A percentile compares a stretch with the other conserved stretches of the same genome.
Evolutionary conservation across 805 yeast species (phyloP).

Genomic region (Tetrapisispora namnaoensis): DNA sequence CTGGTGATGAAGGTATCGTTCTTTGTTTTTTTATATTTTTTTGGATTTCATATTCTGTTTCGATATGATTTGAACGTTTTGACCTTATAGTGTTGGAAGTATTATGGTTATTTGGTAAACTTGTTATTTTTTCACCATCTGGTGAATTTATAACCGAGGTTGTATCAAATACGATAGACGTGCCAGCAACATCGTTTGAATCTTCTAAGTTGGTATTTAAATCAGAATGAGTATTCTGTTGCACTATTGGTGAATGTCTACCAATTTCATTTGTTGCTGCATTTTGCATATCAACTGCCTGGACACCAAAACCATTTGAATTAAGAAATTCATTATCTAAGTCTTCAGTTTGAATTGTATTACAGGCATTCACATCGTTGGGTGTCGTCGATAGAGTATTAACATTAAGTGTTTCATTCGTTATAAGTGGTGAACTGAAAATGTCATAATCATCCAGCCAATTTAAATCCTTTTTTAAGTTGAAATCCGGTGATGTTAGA

Average conservation of each 20-base stretch:
- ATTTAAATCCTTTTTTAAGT: slow-evolving; percentile 1
- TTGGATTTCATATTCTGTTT: slow-evolving; percentile 2
- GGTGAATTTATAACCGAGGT: slow-evolving; percentile 11
- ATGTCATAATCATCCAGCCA: slow-evolving; percentile 21
- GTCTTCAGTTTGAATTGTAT: slow-evolving; percentile 11
- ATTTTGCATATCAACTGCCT: neutral
- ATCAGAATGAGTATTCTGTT: slow-evolving; percentile 1
- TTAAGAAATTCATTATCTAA: slow-evolving; percentile 7
- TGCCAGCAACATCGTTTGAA: slow-evolving; percentile 13
- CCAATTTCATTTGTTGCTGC: slow-evolving; percentile 10
- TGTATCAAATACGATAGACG: slow-evolving; percentile 12
- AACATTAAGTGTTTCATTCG: neutral
- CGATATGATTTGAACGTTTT: neutral
- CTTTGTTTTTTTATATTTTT: slow-evolving; percentile 16
- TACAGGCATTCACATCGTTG: slow-evolving; percentile 13
- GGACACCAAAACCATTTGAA: neutral
- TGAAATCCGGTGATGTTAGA: slow-evolving; percentile 12
- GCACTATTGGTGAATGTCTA: slow-evolving; percentile 25
- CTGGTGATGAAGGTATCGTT: slow-evolving; percentile 28
- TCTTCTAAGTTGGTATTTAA: slow-evolving; percentile 2
- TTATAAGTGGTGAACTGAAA: slow-evolving; percentile 7
- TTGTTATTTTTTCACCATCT: slow-evolving; percentile 3
- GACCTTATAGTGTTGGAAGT: neutral
- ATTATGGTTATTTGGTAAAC: neutral
- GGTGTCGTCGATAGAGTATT: slow-evolving; percentile 12